A percentile compares a stretch with the other conserved stretches of the same genome.
Conservation (phyloP, 192 early-diverging fungal species). For the Gaertneriomyces semiglobifer region DNA sequence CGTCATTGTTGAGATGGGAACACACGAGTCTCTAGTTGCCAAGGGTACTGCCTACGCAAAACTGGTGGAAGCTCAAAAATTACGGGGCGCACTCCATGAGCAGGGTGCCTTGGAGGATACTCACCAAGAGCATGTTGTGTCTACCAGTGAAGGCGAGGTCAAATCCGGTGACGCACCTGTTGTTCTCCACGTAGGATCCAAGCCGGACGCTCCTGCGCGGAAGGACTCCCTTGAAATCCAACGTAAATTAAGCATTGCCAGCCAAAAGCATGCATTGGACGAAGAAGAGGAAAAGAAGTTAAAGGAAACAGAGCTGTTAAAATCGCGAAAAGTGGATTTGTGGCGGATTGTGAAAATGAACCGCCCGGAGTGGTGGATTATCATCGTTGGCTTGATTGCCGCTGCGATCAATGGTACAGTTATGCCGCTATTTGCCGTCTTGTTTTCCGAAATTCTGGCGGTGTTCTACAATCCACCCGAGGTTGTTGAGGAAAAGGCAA, state of each 20-base stretch:
- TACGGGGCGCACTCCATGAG: background rate
- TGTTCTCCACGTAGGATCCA: background rate
- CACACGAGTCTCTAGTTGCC: conserved; percentile 72
- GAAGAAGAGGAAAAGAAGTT: conserved; percentile 14
- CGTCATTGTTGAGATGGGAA: conserved; percentile 67
- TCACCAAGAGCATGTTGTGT: conserved; percentile 4
- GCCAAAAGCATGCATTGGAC: background rate
- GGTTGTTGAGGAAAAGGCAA: conserved; percentile 26
- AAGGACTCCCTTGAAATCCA: conserved; percentile 1
- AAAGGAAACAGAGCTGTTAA: background rate
- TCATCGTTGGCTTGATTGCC: conserved; percentile 33
- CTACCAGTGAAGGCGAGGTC: too few species aligned
- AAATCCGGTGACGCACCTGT: conserved; percentile 11
- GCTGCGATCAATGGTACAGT: conserved; percentile 12
- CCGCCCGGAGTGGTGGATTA: conserved; percentile 34
- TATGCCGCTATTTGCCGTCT: conserved; percentile 70
- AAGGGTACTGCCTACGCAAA: conserved; percentile 57
- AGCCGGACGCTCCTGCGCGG: conserved; percentile 2
- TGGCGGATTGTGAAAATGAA: conserved; percentile 44
- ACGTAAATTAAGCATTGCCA: background rate
- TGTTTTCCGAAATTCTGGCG: conserved; percentile 31
- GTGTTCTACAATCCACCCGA: conserved; percentile 26
- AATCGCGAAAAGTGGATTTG: conserved; percentile 12
- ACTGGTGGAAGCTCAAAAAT: conserved; percentile 58
- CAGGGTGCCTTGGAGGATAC: conserved; percentile 1